phyloP scores from a whole-genome alignment of 768 basidiomycete species.

The Astraeus odoratus region DNA sequence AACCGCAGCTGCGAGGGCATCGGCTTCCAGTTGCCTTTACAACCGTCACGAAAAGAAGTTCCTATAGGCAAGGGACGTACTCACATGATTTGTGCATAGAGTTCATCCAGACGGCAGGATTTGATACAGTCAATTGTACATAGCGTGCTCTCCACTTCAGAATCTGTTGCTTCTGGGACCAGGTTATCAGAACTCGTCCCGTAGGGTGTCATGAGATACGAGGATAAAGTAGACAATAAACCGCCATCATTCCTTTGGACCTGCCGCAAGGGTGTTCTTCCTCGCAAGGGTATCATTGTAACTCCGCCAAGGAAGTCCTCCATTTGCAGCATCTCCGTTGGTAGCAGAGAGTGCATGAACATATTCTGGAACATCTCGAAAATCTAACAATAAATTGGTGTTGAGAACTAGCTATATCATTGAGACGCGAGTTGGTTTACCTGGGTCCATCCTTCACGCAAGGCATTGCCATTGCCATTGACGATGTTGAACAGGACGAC shows the following conservation, averaged over 20 bases:
- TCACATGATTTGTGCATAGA: conserved; percentile 91
- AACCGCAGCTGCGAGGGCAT: conserved; percentile 77
- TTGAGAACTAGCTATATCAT: neutral
- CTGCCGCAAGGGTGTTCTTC: conserved; percentile 57
- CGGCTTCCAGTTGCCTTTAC: conserved; percentile 65
- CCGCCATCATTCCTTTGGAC: conserved; percentile 78
- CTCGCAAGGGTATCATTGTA: conserved; percentile 85
- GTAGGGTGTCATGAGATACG: conserved; percentile 96
- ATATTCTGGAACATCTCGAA: conserved; percentile 98
- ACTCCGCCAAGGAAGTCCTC: conserved; percentile 97
- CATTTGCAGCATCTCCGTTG: conserved; percentile 89
- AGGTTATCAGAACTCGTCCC: conserved; percentile 62
- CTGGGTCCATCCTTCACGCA: conserved; percentile 93
- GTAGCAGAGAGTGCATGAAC: conserved; percentile 89
- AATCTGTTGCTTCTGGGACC: conserved; percentile 83
- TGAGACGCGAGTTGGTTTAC: conserved; percentile 32
- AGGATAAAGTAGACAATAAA: conserved; percentile 86
- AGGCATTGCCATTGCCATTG: conserved; percentile 89
- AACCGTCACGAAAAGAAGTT: conserved; percentile 7
- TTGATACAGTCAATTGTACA: conserved; percentile 94
- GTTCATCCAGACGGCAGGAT: conserved; percentile 88
- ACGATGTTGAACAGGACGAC: conserved; percentile 97
- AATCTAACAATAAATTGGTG: conserved; percentile 44
- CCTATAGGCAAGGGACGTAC: conserved; percentile 23
- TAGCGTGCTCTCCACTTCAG: conserved; percentile 89